Evolutionary conservation across 306 rosid species (phyloP).

Genomic region (Quercus dentata): DNA sequence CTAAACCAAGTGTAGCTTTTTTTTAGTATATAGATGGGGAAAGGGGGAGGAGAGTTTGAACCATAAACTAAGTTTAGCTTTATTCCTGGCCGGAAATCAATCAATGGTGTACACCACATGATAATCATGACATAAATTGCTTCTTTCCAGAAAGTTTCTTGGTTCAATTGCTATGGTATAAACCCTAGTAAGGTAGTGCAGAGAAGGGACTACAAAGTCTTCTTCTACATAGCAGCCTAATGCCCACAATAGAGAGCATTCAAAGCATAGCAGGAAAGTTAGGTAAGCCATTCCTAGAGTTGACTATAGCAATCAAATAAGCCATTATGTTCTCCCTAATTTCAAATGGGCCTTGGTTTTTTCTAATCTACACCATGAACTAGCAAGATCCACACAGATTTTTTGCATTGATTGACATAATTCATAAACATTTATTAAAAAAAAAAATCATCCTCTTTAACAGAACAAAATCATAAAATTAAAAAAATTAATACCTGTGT

Average conservation of each 20-base stretch:
- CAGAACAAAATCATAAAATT: background rate
- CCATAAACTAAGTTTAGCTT: too few relatives aligned
- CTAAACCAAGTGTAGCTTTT: background rate
- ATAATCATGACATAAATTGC: background rate
- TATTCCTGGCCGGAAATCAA: too few relatives aligned
- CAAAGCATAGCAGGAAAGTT: too few relatives aligned
- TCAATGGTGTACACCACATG: too few relatives aligned
- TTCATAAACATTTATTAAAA: background rate
- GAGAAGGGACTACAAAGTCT: background rate
- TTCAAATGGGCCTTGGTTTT: background rate
- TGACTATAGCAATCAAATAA: background rate
- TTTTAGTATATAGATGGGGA: background rate
- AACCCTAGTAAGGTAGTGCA: background rate
- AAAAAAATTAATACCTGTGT: slow-evolving; percentile 56
- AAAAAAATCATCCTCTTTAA: background rate
- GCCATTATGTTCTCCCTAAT: background rate
- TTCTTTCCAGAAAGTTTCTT: background rate
- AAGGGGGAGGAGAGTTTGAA: too few relatives aligned
- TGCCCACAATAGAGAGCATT: background rate
- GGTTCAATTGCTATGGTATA: background rate
- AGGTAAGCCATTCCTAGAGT: too few relatives aligned
- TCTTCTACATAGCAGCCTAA: background rate
- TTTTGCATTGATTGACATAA: background rate
- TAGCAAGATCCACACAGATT: background rate
- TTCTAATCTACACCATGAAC: background rate